Percentiles rank a stretch among this genome's conserved stretches.
phyloP scores from a whole-genome alignment of 352 stramenopile species.

The Pythium scleroteichum region DNA sequence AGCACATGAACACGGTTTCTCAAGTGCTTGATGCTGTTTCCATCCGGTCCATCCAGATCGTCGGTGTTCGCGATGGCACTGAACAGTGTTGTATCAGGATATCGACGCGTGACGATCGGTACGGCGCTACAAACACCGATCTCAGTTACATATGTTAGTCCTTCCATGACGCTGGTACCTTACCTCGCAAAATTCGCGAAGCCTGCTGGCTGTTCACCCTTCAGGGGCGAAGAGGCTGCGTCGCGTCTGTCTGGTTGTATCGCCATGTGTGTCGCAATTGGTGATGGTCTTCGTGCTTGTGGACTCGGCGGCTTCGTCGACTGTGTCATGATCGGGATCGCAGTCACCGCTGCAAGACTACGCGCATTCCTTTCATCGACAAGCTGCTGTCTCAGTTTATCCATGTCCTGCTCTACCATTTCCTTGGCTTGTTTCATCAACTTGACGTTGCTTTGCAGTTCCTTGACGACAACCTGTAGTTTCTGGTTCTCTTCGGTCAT shows the following conservation, averaged over 20 bases:
- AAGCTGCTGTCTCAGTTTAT: conserved; percentile 59
- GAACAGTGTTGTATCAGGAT: conserved; percentile 10
- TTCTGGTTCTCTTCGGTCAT: conserved; percentile 81
- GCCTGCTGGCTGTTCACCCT: conserved; percentile 25
- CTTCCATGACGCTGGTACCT: not conserved
- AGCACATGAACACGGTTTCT: conserved; percentile 85
- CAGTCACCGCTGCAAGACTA: conserved; percentile 9
- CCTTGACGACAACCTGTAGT: conserved; percentile 73
- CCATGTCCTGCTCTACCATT: conserved; percentile 60
- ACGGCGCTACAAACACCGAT: conserved; percentile 9
- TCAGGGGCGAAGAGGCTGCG: conserved; percentile 62
- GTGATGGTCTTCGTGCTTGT: not conserved
- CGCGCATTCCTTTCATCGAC: conserved; percentile 63
- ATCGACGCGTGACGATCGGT: conserved; percentile 22
- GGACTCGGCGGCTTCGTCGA: conserved; percentile 13
- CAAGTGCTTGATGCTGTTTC: conserved; percentile 56
- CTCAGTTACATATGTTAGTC: not conserved
- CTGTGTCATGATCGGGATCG: not conserved
- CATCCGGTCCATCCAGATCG: conserved; percentile 21
- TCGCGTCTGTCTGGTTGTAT: conserved; percentile 50
- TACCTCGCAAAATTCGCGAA: conserved; percentile 16
- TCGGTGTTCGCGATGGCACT: not conserved
- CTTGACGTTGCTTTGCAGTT: conserved; percentile 85
- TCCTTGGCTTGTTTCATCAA: conserved; percentile 80
- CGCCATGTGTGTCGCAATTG: conserved; percentile 8